phyloP scores from a whole-genome alignment of 768 basidiomycete species.

The Leucocoprinus birnbaumii region DNA sequence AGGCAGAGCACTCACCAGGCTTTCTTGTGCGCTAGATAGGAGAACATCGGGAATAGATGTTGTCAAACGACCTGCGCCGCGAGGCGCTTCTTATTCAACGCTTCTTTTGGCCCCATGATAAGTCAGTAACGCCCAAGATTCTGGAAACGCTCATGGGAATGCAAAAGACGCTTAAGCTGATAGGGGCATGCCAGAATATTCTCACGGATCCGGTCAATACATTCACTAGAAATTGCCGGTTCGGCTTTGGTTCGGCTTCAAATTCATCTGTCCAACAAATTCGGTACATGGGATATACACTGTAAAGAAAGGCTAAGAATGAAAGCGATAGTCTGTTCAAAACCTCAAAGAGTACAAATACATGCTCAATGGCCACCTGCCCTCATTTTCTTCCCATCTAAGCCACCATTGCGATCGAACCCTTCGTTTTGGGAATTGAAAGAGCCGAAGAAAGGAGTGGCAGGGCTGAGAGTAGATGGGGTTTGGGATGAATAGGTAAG shows the following conservation, averaged over 20 bases:
- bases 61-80: not conserved
- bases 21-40: conserved; percentile 31
- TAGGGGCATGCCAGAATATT: no score
- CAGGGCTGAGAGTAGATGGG: conserved; percentile 65
- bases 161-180: not conserved
- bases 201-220: not conserved
- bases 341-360: not conserved
- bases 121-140: no score
- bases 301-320: not conserved
- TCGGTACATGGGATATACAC: not conserved
- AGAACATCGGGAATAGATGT: conserved; percentile 21
- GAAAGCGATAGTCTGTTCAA: not conserved
- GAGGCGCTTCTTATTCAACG: not conserved
- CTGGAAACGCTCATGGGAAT: no score
- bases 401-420: conserved; percentile 15
- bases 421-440: conserved; percentile 37
- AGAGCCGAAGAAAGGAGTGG: conserved; percentile 68
- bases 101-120: not conserved
- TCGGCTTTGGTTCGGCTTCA: not conserved
- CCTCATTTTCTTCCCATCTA: conserved; percentile 8
- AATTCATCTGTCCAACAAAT: not conserved
- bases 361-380: not conserved
- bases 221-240: not conserved
- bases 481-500: conserved; percentile 67
- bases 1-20: conserved; percentile 27